Base-by-base conservation (phyloP, 306 rosid species). In the Citrullus mucosospermus region DNA sequence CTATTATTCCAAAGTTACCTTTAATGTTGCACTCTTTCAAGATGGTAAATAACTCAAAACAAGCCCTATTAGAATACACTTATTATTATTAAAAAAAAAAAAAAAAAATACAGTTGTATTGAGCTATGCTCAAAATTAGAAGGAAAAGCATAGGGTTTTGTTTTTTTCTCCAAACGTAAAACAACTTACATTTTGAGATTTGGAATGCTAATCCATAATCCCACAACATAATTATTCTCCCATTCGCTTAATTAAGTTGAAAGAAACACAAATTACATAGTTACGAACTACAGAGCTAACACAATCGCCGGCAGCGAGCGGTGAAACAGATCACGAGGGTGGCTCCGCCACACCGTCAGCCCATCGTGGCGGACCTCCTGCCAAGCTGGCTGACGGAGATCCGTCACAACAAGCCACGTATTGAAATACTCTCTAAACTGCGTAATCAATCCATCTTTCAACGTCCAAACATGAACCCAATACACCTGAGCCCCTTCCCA, bases 391-490 rank as follows among this genome's bases (percentile, higher is more conserved):
- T 87, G 81, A 89, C 89, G 82, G 68, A 94, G 81, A 84, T 94
- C 95, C 75, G 85, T 84, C 71, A 94, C 98, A 5, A 88, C 91
- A 9, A 94, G 95, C 97, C 97, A 94, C 14, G 98, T 94, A 81
- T 94, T 92, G 55, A 94, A 94, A 48, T 92, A 92, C 88, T 94
- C 98, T 65, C 98, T 86, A 32, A 94, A 88, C 55, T 87, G 91
- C 9, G 91, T 87, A 5, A 94, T 88, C 28, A 88, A 36, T 0
- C 96, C 96, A n/a, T 82, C 86, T 68, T 89, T 89, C 53, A 94
- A 3, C 3, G 83, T 91, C 98, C 98, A 94, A 11, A 92, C 96
- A 14, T 94, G 97, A 36, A 92, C 96, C 98, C 98, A 94, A 34
- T 92, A 94, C 0, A 89, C 91, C 69, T 89, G 79, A 4, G 88